Percentiles rank a stretch among this genome's conserved stretches.
These are phyloP conservation scores for Basidiobolus heterosporus DNA, from an alignment of 371 early-diverging fungal genomes.

Conservation along the genomic window DNA sequence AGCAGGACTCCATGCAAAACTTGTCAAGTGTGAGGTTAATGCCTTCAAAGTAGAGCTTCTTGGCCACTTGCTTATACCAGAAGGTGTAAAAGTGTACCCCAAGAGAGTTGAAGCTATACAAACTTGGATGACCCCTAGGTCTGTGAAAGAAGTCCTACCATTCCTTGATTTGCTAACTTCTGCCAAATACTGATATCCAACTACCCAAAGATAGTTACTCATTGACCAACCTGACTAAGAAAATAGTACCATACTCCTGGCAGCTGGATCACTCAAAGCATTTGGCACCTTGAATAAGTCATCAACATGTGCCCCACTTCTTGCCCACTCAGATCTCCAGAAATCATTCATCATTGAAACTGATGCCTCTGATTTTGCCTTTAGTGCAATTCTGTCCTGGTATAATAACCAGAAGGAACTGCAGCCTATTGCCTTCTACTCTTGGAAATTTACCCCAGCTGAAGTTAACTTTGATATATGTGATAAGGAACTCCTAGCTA, in stretches of 20 bases:
- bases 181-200: constrained; percentile 25
- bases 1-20: constrained; percentile 16
- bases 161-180: constrained; percentile 30
- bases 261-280: constrained; percentile 6
- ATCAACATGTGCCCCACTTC: constrained; percentile 14
- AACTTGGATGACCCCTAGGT: constrained; percentile 13
- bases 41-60: constrained; percentile 15
- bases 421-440: too few species aligned
- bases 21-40: constrained; percentile 31
- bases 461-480: too few species aligned
- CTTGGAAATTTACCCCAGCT: too few species aligned
- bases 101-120: constrained; percentile 16
- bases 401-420: too few species aligned
- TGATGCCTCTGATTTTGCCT: constrained; percentile 26
- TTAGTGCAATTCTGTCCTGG: constrained; percentile 26
- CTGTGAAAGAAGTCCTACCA: constrained; percentile 15
- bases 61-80: constrained; percentile 15
- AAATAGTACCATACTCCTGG: constrained; percentile 18
- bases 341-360: constrained; percentile 18
- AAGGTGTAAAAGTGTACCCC: constrained; percentile 14
- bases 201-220: constrained; percentile 17
- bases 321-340: constrained; percentile 11
- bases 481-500: too few species aligned
- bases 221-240: constrained; percentile 17
- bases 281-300: constrained; percentile 18